A percentile compares a stretch with the other conserved stretches of the same genome.
Evolutionary conservation across 2,329 filamentous ascomycete genomes (phyloP).

Genomic region (Diaporthe sp.): DNA sequence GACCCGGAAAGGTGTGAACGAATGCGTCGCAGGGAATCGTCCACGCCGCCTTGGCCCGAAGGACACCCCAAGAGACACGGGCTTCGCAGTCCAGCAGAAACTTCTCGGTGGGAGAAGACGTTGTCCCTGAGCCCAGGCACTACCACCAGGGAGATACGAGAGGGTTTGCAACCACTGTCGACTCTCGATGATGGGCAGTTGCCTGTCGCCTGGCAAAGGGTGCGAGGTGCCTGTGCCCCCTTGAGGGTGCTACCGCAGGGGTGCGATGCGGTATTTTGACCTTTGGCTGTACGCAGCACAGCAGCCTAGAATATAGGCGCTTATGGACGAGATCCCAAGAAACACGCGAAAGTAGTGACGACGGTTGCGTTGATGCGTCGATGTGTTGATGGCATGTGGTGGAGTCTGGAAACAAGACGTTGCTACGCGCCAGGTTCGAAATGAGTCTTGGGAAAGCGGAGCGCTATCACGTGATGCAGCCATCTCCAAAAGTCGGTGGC

Average conservation of each 20-base stretch:
- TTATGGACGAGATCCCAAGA: constrained; percentile 12
- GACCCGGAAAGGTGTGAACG: neutral
- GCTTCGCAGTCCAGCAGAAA: constrained; percentile 27
- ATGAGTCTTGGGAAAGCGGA: neutral
- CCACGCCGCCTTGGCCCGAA: constrained; percentile 27
- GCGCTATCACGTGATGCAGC: neutral
- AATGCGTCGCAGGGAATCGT: constrained; percentile 13
- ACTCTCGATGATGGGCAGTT: neutral
- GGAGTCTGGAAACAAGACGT: neutral
- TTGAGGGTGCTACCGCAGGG: constrained; percentile 17
- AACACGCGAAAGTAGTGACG: neutral
- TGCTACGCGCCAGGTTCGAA: neutral
- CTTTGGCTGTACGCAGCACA: constrained; percentile 25
- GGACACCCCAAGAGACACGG: constrained; percentile 18
- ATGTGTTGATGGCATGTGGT: constrained; percentile 2
- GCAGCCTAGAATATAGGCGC: constrained; percentile 18
- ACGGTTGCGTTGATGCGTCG: neutral
- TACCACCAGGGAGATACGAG: neutral
- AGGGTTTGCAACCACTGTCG: constrained; percentile 21
- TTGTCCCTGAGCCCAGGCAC: constrained; percentile 21
- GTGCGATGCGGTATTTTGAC: constrained; percentile 24
- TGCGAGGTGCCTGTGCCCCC: constrained; percentile 22
- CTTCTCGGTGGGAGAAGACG: constrained; percentile 13
- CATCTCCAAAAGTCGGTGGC: neutral
- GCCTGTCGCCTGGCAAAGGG: constrained; percentile 29